Evolutionary conservation across 2,329 filamentous ascomycete genomes (phyloP), one percentile per base, ranked within the genome.

Genomic region (Endocalyx cinctus): DNA sequence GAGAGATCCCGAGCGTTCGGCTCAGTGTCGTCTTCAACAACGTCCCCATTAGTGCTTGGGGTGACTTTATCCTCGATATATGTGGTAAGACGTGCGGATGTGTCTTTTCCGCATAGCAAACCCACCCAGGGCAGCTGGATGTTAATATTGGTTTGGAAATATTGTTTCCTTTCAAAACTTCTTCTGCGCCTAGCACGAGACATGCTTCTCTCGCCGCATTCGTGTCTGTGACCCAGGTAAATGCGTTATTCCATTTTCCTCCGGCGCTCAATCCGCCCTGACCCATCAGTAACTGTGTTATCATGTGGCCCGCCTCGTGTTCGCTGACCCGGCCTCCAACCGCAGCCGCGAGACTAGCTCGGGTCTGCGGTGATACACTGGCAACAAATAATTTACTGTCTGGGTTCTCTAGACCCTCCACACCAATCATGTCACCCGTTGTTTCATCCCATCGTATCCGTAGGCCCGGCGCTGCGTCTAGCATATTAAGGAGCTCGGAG

Each of bases 101-200:
- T 35, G 90, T 97, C 66, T 98, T 97, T 60, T 98, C 92, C 17
- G 90, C 90, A 54, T 98, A 98, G 64, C 92, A 98, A 35, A 98
- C 90, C 89, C 94, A 98, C 6, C 92, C 92, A 1, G 92, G 92
- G 58, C 92, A 98, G 14, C 87, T 87, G 4, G 89, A 89, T 7
- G 89, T 87, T 27, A 98, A 72, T 18, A 90, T 79, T 0, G 87
- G 85, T 34, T 67, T 67, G 15, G 52, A 43, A 35, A 45, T 36
- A 19, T 27, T 44, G 34, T 17, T 43, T 27, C 46, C 59, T 27
- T 62, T 59, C 14, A 78, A 63, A 7, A 84, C 79, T 56, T 92
- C 86, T 23, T 87, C 78, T 2, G 83, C 79, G 17, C 82, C 82
- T 12, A 89, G 72, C 6, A 90, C 83, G n/a, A 97, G 72, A 49